These are phyloP conservation scores for Colletotrichum karsti DNA, from an alignment of 2,329 filamentous ascomycete genomes.

Conservation along the genomic window DNA sequence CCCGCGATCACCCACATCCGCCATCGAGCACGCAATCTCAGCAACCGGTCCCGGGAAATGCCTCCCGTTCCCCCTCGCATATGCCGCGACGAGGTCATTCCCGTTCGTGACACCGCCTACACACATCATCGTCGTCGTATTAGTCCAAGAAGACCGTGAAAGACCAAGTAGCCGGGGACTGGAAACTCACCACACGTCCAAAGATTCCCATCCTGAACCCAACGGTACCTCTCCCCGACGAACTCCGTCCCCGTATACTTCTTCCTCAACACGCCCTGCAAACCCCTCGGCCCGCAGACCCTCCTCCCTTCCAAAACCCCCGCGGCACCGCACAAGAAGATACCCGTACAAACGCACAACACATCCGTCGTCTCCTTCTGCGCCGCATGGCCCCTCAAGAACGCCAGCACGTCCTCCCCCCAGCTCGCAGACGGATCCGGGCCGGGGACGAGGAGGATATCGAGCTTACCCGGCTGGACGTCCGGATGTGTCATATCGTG, in stretches of 20 bases:
- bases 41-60: slow-evolving; percentile 52
- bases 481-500: slow-evolving; percentile 53
- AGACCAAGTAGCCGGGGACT: neutral
- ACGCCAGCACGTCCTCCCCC: slow-evolving; percentile 45
- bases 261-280: slow-evolving; percentile 48
- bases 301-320: slow-evolving; percentile 55
- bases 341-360: slow-evolving; percentile 60
- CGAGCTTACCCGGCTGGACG: slow-evolving; percentile 58
- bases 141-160: neutral
- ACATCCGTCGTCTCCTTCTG: slow-evolving; percentile 50
- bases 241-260: slow-evolving; percentile 50
- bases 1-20: slow-evolving; percentile 58
- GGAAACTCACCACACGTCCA: slow-evolving; percentile 60
- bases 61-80: slow-evolving; percentile 49
- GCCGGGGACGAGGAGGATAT: slow-evolving; percentile 60
- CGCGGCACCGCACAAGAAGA: slow-evolving; percentile 55
- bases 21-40: slow-evolving; percentile 52
- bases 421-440: slow-evolving; percentile 49
- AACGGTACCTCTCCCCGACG: slow-evolving; percentile 56
- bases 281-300: slow-evolving; percentile 54
- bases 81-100: slow-evolving; percentile 63
- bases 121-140: neutral
- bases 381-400: slow-evolving; percentile 51
- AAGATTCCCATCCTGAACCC: slow-evolving; percentile 61
- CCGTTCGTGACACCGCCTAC: slow-evolving; percentile 64